Evolutionary conservation across 257 asterid species (phyloP), one percentile per base, ranked within the genome.

Genomic region (Gentiana macrophylla): DNA sequence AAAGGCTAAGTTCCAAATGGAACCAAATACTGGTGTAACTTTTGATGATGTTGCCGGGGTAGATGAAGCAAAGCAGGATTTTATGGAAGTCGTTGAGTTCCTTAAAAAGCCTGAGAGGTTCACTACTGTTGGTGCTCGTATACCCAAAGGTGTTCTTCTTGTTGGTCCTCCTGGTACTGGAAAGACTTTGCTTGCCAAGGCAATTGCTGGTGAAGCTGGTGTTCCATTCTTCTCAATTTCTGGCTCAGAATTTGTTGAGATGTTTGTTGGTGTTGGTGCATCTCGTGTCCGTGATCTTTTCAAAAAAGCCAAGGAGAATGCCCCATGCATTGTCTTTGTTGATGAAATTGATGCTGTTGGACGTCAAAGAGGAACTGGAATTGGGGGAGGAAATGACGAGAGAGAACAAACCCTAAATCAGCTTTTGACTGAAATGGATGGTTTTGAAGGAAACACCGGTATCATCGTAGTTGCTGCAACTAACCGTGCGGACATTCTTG

Each of bases 271-370:
- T 54, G 97, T 92, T 46, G 99, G 99, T 65, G 99, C 99, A 32
- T 88, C 99, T 13, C 67, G 97, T 35, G 99, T 92, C 4, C 93
- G 95, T 62, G 97, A 92, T 72, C 95, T 92, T 69, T 92, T 92
- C 86, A 92, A 85, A 83, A 92, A 92, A 69, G 99, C 99, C 24
- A 92, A 92, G 80, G 97, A 92, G 70, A 92, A 92, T 52, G 97
- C 99, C 50, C 99, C 99, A 0, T 92, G 99, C 74, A 88, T 92
- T 45, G 94, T 88, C 48, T 92, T 92, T 73, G 97, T 92, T 55
- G 97, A 92, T 80, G 99, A 92, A 78, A 92, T 92, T 68, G 99
- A 92, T 78, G 99, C 97, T 52, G 99, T 92, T 66, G 99, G 99
- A 63, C 79, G 95, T 36, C 97, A 85, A 68, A 85, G 99, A 82